Evolutionary conservation across 345 rosid species (phyloP).

Genomic region (Eucalyptus regnans): DNA sequence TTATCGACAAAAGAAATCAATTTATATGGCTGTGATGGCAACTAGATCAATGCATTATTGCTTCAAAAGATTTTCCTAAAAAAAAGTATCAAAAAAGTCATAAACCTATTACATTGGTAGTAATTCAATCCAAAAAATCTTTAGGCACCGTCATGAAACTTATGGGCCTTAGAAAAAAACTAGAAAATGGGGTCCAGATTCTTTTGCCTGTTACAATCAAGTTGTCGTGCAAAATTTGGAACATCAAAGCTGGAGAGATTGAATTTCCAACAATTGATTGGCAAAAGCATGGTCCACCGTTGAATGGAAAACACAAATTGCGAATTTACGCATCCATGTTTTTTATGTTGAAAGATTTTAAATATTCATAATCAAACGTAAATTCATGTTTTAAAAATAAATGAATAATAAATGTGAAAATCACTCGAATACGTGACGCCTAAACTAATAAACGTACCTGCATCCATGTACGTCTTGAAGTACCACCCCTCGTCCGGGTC

Average conservation of each 20-base stretch:
- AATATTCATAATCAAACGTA: background rate
- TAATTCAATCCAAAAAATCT: too few relatives aligned
- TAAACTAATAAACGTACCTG: background rate
- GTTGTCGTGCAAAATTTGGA: background rate
- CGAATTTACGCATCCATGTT: background rate
- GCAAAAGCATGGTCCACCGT: background rate
- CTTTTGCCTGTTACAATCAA: background rate
- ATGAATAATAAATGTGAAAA: background rate
- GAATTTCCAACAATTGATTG: background rate
- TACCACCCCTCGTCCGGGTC: conserved; percentile 87
- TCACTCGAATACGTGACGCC: background rate
- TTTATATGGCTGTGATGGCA: too few relatives aligned
- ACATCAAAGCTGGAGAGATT: background rate
- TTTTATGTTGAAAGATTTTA: background rate
- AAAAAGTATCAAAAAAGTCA: too few relatives aligned
- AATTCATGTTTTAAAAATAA: background rate
- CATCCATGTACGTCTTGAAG: conserved; percentile 87
- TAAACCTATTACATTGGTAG: too few relatives aligned
- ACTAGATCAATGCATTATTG: too few relatives aligned
- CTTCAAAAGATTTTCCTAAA: too few relatives aligned
- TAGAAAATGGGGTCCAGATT: too few relatives aligned
- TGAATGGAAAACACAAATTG: background rate
- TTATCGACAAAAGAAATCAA: too few relatives aligned
- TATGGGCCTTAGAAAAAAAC: too few relatives aligned
- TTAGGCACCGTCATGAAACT: too few relatives aligned